A percentile compares a stretch with the other conserved stretches of the same genome.
phyloP scores from a whole-genome alignment of 306 rosid species.

The Medicago ruthenica region DNA sequence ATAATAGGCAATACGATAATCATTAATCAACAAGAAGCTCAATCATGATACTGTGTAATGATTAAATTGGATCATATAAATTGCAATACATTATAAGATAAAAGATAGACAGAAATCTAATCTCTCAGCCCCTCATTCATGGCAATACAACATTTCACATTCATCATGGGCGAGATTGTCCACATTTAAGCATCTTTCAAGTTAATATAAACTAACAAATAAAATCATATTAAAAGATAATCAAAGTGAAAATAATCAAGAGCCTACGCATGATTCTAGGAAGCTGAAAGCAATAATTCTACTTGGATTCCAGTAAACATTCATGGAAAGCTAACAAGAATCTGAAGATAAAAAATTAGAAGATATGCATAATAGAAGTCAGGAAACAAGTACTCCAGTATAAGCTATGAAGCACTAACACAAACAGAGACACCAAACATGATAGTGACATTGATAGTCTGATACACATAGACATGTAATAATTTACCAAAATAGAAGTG shows the following conservation, averaged over 20 bases:
- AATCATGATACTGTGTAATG: slow-evolving; percentile 11
- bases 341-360: slow-evolving; percentile 31
- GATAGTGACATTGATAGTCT: neutral
- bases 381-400: slow-evolving; percentile 13
- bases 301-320: slow-evolving; percentile 38
- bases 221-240: slow-evolving; percentile 17
- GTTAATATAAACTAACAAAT: slow-evolving; percentile 5
- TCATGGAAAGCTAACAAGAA: slow-evolving; percentile 26
- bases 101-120: slow-evolving; percentile 11
- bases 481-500: neutral
- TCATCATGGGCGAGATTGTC: slow-evolving; percentile 4
- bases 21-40: slow-evolving; percentile 18
- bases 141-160: slow-evolving; percentile 29
- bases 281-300: slow-evolving; percentile 37
- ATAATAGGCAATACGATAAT: slow-evolving; percentile 1
- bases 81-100: neutral
- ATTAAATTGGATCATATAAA: slow-evolving; percentile 26
- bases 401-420: slow-evolving; percentile 1
- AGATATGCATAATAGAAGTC: slow-evolving; percentile 19
- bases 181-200: slow-evolving; percentile 33
- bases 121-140: slow-evolving; percentile 17
- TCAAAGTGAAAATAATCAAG: slow-evolving; percentile 31
- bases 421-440: neutral
- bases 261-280: slow-evolving; percentile 35
- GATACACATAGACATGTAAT: neutral